A percentile compares a stretch with the other conserved stretches of the same genome.
Conservation (phyloP, 78 protist species). For the Speleostelium caveatum region DNA sequence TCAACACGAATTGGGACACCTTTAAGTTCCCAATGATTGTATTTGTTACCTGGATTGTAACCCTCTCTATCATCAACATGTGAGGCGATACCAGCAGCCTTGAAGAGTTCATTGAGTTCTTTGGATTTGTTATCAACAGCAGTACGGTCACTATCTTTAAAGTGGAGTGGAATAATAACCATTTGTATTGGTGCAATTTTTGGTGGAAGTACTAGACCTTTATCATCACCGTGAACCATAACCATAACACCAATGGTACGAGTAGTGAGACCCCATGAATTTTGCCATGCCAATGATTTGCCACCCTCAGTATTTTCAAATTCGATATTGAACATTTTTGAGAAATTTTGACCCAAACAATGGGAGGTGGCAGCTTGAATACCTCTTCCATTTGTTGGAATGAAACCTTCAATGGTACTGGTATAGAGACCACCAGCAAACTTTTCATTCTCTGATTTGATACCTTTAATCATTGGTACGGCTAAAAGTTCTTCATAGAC, state of each 20-base stretch:
- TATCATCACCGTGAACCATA: conserved; percentile 98
- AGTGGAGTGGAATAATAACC: conserved; percentile 92
- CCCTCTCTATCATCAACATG: conserved; percentile 85
- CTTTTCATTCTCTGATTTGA: conserved; percentile 95
- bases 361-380: conserved; percentile 98
- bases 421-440: conserved; percentile 97
- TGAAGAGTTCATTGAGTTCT: conserved; percentile 57
- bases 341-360: conserved; percentile 97
- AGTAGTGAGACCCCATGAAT: conserved; percentile 99
- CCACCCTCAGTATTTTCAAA: conserved; percentile 84
- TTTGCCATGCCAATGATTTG: conserved; percentile 92
- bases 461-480: conserved; percentile 93
- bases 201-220: conserved; percentile 99
- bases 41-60: conserved; percentile 95
- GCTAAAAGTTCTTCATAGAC: conserved; percentile 96
- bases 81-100: conserved; percentile 91
- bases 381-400: conserved; percentile 96
- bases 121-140: conserved; percentile 30
- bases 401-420: conserved; percentile 96
- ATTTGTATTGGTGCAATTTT: conserved; percentile 95
- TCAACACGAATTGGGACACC: conserved; percentile 98
- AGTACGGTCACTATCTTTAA: conserved; percentile 57
- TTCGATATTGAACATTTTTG: conserved; percentile 96
- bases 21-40: conserved; percentile 96
- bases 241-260: conserved; percentile 94